Evolutionary conservation across 176 grass and related monocot species (phyloP), one percentile per base, ranked within the genome.

Genomic region (Bromus sterilis): DNA sequence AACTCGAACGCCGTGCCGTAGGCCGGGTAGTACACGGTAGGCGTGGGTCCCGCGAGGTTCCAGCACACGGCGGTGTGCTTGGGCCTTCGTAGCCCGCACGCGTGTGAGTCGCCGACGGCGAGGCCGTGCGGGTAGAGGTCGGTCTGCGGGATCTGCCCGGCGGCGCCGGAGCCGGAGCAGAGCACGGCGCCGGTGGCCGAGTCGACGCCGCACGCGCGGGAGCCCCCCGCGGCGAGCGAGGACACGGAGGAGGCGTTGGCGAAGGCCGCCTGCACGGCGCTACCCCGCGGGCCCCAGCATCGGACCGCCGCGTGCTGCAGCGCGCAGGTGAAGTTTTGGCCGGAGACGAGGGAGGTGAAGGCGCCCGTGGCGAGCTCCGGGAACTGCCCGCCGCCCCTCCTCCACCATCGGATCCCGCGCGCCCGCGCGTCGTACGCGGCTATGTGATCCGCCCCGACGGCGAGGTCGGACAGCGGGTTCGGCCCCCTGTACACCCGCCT

Each of bases 11-110:
- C 9, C 2, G 84, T 91, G 13, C 28, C 77, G 3, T 21, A 7
- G 0, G 81, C 71, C 7, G 91, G 93, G 7, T 3, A 33, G 85
- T 75, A 85, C 2, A 55, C 5, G 11, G 63, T 55, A 1, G 39
- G 48, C 1, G 35, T 42, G 9, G 63, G 48, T 0, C 71, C 93
- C 0, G 37, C 74, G 71, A 91, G 88, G 44, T 10, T 92, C 96
- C 96, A 99, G 83, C 96, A 99, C 32, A 83, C 73, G 10, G 86
- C 91, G 3, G 87, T 93, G 73, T 57, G 66, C 80, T 90, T 87
- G 4, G 73, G 53, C 15, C 62, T 73, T 23, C 24, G 29, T 15
- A 99, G 64, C 1, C 86, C 96, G 59, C 96, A 99, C 2, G 91
- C 90, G 84, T 99, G 91, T 7, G 71, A 40, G 8, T 80, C 90